A percentile compares a stretch with the other conserved stretches of the same genome.
Evolutionary conservation across 2,329 filamentous ascomycete species (phyloP).

Genomic region (Lachnellula suecica): DNA sequence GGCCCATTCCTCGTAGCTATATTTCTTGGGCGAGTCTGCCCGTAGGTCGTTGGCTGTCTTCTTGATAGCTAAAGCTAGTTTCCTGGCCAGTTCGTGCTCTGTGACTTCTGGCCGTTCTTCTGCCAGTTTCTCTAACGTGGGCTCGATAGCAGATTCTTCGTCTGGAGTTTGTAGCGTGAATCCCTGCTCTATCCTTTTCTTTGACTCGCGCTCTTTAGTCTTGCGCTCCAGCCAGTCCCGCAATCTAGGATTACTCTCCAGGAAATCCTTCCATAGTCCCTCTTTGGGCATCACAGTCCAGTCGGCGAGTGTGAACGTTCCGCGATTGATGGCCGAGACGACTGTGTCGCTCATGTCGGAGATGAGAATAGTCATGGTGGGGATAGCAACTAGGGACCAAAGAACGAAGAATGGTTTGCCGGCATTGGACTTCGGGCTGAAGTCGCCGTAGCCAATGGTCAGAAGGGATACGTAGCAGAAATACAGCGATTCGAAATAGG

Average conservation of each 20-base stretch:
- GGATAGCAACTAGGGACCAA: conserved; percentile 68
- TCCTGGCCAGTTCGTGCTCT: conserved; percentile 50
- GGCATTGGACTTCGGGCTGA: conserved; percentile 61
- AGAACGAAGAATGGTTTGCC: conserved; percentile 70
- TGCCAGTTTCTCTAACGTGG: conserved; percentile 41
- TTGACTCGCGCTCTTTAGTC: conserved; percentile 39
- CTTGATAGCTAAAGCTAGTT: conserved; percentile 57
- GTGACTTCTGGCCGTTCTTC: conserved; percentile 33
- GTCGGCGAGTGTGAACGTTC: conserved; percentile 59
- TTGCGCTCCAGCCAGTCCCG: conserved; percentile 37
- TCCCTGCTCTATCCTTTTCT: conserved; percentile 39
- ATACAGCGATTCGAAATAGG: conserved; percentile 66
- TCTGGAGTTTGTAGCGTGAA: conserved; percentile 34
- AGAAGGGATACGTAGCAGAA: conserved; percentile 69
- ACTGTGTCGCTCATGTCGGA: conserved; percentile 65
- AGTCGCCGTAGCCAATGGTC: conserved; percentile 70
- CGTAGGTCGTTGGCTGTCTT: conserved; percentile 53
- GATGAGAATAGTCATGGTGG: conserved; percentile 68
- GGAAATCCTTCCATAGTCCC: conserved; percentile 52
- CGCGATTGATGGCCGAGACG: conserved; percentile 61
- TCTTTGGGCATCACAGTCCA: conserved; percentile 64
- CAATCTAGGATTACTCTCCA: conserved; percentile 47
- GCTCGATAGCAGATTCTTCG: conserved; percentile 19
- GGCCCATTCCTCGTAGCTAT: conserved; percentile 69
- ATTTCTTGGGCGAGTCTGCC: conserved; percentile 46